These are phyloP conservation scores for Colletotrichum sp. DNA, from an alignment of 2,329 filamentous ascomycete species.

Conservation along the genomic window DNA sequence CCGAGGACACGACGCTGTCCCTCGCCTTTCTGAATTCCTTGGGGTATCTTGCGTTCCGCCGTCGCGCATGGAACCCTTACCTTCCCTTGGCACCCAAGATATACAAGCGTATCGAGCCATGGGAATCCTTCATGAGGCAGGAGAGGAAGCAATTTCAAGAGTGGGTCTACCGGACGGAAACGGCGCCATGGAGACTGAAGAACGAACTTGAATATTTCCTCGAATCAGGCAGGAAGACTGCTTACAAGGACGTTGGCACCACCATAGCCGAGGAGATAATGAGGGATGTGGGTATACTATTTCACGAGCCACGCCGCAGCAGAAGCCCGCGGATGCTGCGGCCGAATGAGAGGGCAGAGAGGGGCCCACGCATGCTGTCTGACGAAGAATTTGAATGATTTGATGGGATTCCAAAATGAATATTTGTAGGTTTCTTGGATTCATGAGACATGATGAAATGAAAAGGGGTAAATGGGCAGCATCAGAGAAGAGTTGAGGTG, in stretches of 20 bases:
- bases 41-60: conserved; percentile 26
- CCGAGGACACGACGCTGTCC: conserved; percentile 21
- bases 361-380: not conserved
- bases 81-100: conserved; percentile 17
- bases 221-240: conserved; percentile 9
- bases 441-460: not conserved
- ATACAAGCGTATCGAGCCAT: conserved; percentile 21
- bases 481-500: not conserved
- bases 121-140: conserved; percentile 1
- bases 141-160: conserved; percentile 13
- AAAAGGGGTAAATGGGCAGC: not conserved
- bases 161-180: conserved; percentile 17
- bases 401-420: not conserved
- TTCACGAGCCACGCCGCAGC: not conserved
- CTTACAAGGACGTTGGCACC: conserved; percentile 22
- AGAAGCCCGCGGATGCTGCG: not conserved
- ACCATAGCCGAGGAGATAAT: conserved; percentile 19
- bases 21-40: conserved; percentile 29
- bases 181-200: conserved; percentile 7
- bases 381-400: not conserved
- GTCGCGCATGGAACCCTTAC: conserved; percentile 24
- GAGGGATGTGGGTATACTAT: conserved; percentile 13
- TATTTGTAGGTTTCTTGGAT: not conserved
- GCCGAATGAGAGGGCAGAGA: not conserved
- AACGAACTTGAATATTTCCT: conserved; percentile 23